Conservation (phyloP, 345 rosid genomes). For the Bruguiera gymnorhiza region DNA sequence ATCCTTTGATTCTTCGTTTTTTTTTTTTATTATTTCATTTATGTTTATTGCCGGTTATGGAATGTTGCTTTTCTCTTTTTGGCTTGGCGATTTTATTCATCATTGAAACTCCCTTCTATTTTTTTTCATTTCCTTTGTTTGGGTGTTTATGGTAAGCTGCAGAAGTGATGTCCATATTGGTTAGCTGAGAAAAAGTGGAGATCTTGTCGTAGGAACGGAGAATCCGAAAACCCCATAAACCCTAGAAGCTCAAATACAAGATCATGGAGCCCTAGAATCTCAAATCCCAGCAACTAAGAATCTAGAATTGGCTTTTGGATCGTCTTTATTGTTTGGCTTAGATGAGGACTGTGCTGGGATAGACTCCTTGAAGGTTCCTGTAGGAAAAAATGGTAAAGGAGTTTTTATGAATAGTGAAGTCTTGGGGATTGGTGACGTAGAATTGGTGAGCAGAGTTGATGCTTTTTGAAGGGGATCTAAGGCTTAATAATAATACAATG, state of each 20-base stretch:
- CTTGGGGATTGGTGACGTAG: conserved; percentile 5
- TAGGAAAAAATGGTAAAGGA: conserved; percentile 18
- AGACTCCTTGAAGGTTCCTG: conserved; percentile 18
- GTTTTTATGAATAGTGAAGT: conserved; percentile 13
- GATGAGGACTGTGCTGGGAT: conserved; percentile 20
- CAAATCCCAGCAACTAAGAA: not conserved
- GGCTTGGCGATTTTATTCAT: not conserved
- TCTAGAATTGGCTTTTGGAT: conserved; percentile 23
- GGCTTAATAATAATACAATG: conserved; percentile 1
- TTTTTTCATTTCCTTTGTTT: not conserved
- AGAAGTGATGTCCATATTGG: conserved; percentile 10
- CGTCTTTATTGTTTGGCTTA: conserved; percentile 21
- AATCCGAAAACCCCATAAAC: conserved; percentile 40
- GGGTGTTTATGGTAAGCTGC: conserved; percentile 25
- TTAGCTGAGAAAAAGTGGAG: not conserved
- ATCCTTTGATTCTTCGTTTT: not conserved
- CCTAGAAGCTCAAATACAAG: conserved; percentile 36
- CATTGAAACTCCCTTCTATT: not conserved
- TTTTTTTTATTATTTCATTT: not conserved
- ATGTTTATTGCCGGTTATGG: not conserved
- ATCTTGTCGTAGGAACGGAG: conserved; percentile 25
- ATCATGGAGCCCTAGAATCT: conserved; percentile 42
- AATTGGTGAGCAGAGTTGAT: conserved; percentile 7
- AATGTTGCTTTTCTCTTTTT: not conserved
- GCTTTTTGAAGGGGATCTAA: conserved; percentile 19